A percentile compares a stretch with the other conserved stretches of the same genome.
These are phyloP conservation scores for Trichothecium roseum DNA, from an alignment of 2,329 filamentous ascomycete genomes.

Conservation along the genomic window DNA sequence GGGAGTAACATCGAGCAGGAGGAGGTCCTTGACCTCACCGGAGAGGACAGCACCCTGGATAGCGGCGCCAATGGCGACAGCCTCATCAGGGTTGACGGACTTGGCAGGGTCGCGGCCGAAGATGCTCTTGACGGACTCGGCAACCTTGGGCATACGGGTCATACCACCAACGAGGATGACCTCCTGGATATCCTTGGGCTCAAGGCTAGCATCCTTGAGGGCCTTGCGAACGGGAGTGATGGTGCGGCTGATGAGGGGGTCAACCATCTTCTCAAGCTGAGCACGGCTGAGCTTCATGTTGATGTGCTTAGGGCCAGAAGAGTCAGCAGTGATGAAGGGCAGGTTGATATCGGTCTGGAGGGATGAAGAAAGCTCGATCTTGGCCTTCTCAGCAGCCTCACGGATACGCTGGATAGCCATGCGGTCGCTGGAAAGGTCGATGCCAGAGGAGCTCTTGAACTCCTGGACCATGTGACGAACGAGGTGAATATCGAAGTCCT, in stretches of 20 bases:
- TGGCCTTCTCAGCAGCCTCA: conserved; percentile 97
- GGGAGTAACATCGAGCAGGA: conserved; percentile 91
- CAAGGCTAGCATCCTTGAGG: conserved; percentile 85
- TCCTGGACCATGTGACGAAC: conserved; percentile 88
- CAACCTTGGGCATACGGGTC: conserved; percentile 99
- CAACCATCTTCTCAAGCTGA: conserved; percentile 88
- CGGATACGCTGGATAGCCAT: conserved; percentile 99
- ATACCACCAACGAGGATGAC: conserved; percentile 98
- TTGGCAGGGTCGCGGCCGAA: conserved; percentile 95
- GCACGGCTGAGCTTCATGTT: conserved; percentile 88
- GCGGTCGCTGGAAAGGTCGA: conserved; percentile 83
- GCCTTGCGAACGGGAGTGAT: conserved; percentile 93
- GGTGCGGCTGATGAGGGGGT: conserved; percentile 76
- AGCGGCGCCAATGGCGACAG: conserved; percentile 92
- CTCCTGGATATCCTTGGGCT: conserved; percentile 91
- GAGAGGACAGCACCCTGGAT: conserved; percentile 95
- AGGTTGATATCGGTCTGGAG: conserved; percentile 96
- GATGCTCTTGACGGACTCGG: conserved; percentile 90
- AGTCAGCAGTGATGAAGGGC: conserved; percentile 95
- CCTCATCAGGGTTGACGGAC: conserved; percentile 97
- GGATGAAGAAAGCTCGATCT: conserved; percentile 95
- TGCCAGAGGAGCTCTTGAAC: conserved; percentile 92
- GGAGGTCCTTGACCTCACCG: conserved; percentile 91
- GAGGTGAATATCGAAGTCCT: conserved; percentile 93
- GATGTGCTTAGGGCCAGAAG: conserved; percentile 95